Base-by-base conservation (phyloP, 2,329 filamentous ascomycete genomes). In the Epichloe aotearoae region DNA sequence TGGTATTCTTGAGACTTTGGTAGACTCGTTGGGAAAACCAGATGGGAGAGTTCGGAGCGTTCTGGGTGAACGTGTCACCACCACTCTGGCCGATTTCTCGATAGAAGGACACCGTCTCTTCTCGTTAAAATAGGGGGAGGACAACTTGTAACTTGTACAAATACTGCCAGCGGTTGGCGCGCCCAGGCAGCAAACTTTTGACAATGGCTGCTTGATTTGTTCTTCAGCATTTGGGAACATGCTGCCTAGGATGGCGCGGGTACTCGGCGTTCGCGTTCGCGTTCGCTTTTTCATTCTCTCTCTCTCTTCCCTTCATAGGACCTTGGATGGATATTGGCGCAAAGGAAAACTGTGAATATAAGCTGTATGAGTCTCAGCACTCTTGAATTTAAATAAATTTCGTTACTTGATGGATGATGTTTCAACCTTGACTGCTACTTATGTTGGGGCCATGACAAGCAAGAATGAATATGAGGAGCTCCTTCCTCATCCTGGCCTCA, bases 91-190 rank as follows among this genome's bases (percentile, higher is more conserved):
- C 17, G 19, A 38, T 38, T 11, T 11, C 19, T 46, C 17, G 2
- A 38, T n/a, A 3, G 19, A 37, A 20, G 17, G 8, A 17, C 10
- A 12, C 23, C 17, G 15, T 41, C 12, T 30, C 7, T 47, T 5
- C 19, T 1, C 44, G 6, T 15, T 6, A 7, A 12, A 15, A 34
- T 8, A 26, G 17, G 20, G 20, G 44, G 37, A 38, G 4, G n/a
- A 14, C 37, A 41, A 50, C 19, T 52, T 50, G 50, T 48, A 41
- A 51, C 19, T 52, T 50, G 50, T 48, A 50, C 39, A 39, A 14
- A 50, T 47, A 50, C 20, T 30, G 46, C 36, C 20, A 42, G 44
- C 37, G 51, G 39, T 8, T 34, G 38, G 26, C 26, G 38, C 2
- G 26, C 33, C 38, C 3, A 42, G 17, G n/a, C 19, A 14, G 11